A percentile compares a stretch with the other conserved stretches of the same genome.
Evolutionary conservation across 2,329 filamentous ascomycete genomes (phyloP).

Genomic region (Penicillium olsonii): DNA sequence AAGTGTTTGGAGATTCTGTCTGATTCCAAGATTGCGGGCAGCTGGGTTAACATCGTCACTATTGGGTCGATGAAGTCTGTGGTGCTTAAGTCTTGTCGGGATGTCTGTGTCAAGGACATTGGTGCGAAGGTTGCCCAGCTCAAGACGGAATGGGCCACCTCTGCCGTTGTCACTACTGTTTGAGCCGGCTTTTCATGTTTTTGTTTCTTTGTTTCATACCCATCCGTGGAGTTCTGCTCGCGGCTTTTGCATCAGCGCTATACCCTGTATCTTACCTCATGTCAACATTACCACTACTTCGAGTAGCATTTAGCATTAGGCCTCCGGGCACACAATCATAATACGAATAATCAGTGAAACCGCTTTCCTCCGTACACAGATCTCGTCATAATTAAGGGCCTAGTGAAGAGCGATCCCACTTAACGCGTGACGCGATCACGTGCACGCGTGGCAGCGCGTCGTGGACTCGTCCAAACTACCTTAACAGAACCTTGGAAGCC

Average conservation of each 20-base stretch:
- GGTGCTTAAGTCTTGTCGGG: constrained; percentile 46
- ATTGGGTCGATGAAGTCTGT: constrained; percentile 49
- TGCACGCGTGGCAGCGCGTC: constrained; percentile 32
- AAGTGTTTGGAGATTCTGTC: constrained; percentile 51
- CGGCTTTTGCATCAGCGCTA: constrained; percentile 31
- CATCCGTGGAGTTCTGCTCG: constrained; percentile 26
- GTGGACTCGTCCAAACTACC: constrained; percentile 15
- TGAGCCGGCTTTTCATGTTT: constrained; percentile 14
- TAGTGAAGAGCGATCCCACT: constrained; percentile 5
- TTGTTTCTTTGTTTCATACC: constrained; percentile 21
- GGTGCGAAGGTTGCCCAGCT: constrained; percentile 32
- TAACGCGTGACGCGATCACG: constrained; percentile 40
- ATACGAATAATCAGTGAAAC: constrained; percentile 4
- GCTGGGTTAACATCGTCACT: constrained; percentile 53
- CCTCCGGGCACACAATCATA: constrained; percentile 17
- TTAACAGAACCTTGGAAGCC: constrained; percentile 10
- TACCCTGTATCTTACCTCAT: constrained; percentile 25
- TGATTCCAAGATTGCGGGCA: constrained; percentile 48
- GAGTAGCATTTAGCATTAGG: constrained; percentile 20
- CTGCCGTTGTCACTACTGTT: constrained; percentile 14
- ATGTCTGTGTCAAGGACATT: constrained; percentile 40
- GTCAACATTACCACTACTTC: constrained; percentile 15
- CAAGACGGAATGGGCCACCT: constrained; percentile 29
- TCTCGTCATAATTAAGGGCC: too few species aligned
- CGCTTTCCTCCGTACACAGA: not conserved